Conservation (phyloP, 495 filamentous ascomycete species). For the Aspergillus nanangensis region DNA sequence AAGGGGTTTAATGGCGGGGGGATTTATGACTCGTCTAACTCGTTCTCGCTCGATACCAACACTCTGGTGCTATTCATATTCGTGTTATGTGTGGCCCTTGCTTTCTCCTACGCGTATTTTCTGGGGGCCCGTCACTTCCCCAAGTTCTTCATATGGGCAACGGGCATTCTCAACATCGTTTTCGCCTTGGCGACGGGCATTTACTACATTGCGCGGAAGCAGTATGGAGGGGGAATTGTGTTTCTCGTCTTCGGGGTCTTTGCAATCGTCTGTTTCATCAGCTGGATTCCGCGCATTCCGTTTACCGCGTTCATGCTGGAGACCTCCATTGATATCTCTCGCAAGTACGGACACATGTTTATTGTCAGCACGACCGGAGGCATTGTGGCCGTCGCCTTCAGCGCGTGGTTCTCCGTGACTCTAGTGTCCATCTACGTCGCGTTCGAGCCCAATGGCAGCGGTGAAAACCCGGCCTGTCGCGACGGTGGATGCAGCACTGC, state of each 20-base stretch:
- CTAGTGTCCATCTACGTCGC: conserved; percentile 70
- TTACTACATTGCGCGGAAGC: conserved; percentile 60
- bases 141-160: conserved; percentile 88
- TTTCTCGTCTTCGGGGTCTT: conserved; percentile 80
- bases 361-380: conserved; percentile 78
- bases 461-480: conserved; percentile 59
- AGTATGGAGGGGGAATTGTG: conserved; percentile 79
- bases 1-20: conserved; percentile 66
- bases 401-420: conserved; percentile 59
- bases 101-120: conserved; percentile 73
- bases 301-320: conserved; percentile 89
- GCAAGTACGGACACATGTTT: conserved; percentile 79
- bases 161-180: conserved; percentile 64
- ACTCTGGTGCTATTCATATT: conserved; percentile 82
- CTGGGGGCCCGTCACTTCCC: conserved; percentile 74
- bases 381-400: conserved; percentile 66
- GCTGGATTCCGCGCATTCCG: conserved; percentile 83
- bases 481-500: conserved; percentile 62
- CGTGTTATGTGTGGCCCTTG: conserved; percentile 64
- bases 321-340: conserved; percentile 81
- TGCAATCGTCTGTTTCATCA: conserved; percentile 72
- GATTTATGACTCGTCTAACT: conserved; percentile 63
- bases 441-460: conserved; percentile 56
- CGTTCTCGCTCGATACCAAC: conserved; percentile 70
- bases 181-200: conserved; percentile 66